A percentile compares a stretch with the other conserved stretches of the same genome.
Evolutionary conservation across 208 protist species (phyloP).

Genomic region (Naegleria gruberi): DNA sequence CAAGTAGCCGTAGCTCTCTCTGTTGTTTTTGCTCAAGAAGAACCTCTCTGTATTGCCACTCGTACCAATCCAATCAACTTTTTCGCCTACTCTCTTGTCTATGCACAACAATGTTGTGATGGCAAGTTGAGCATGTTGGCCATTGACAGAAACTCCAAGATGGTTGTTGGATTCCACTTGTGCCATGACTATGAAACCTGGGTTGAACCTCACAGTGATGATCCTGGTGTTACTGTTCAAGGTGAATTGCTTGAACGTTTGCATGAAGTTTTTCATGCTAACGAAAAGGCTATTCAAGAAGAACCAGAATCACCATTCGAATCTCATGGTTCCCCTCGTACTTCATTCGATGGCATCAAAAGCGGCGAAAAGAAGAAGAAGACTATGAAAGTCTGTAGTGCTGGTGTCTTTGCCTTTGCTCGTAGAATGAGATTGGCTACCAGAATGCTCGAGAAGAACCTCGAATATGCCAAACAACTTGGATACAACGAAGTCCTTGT

Average conservation of each 20-base stretch:
- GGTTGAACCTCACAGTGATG: neutral
- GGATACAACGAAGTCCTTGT: neutral
- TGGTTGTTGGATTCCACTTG: neutral
- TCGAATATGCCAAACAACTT: neutral
- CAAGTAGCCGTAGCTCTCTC: neutral
- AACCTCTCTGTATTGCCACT: neutral
- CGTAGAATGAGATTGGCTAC: neutral
- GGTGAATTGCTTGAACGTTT: neutral
- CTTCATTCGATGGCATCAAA: neutral
- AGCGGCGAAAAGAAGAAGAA: neutral
- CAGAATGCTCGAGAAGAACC: neutral
- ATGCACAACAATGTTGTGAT: neutral
- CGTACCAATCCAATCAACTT: neutral
- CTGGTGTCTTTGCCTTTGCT: neutral
- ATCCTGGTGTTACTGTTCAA: neutral
- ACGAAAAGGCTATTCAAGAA: neutral
- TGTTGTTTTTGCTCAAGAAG: neutral
- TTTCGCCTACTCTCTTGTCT: neutral
- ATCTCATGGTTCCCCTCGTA: neutral
- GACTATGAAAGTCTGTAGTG: neutral
- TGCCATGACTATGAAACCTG: neutral
- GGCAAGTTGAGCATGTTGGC: neutral
- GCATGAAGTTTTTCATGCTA: neutral
- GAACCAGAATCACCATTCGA: neutral
- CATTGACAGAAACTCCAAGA: neutral